phyloP scores from a whole-genome alignment of 305 asterid species.

The Fraxinus velutina region DNA sequence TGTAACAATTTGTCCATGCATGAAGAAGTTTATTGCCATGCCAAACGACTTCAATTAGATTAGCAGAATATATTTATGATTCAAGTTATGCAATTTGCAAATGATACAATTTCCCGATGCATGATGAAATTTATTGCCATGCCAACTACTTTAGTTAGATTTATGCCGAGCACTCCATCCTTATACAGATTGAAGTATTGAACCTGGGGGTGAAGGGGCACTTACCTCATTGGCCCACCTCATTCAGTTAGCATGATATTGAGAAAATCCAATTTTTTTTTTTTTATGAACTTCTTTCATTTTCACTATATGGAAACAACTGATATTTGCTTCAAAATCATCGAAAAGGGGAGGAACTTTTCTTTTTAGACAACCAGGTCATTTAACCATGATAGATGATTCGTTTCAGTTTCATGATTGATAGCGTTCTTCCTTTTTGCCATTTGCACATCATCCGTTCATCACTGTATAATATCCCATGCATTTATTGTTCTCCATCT shows the following conservation, averaged over 20 bases:
- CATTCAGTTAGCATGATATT: background rate
- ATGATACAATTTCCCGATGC: background rate
- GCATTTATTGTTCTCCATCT: background rate
- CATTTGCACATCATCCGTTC: background rate
- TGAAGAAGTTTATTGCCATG: background rate
- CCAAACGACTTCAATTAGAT: background rate
- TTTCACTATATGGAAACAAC: background rate
- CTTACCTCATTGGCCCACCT: background rate
- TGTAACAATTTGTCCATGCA: background rate
- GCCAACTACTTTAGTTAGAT: background rate
- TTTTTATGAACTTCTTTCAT: background rate
- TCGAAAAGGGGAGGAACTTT: background rate
- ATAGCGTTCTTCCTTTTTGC: background rate
- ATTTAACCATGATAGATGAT: background rate
- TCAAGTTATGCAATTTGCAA: background rate
- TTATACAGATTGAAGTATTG: background rate
- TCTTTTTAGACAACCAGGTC: background rate
- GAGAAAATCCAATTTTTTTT: background rate
- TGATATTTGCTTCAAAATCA: background rate
- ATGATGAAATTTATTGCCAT: background rate
- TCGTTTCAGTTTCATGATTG: background rate
- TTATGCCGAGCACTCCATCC: background rate
- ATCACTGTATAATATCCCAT: background rate
- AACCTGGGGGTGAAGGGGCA: background rate
- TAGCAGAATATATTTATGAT: background rate